These are phyloP conservation scores for Pogostemon cablin DNA, from an alignment of 257 asterid genomes.

Conservation along the genomic window DNA sequence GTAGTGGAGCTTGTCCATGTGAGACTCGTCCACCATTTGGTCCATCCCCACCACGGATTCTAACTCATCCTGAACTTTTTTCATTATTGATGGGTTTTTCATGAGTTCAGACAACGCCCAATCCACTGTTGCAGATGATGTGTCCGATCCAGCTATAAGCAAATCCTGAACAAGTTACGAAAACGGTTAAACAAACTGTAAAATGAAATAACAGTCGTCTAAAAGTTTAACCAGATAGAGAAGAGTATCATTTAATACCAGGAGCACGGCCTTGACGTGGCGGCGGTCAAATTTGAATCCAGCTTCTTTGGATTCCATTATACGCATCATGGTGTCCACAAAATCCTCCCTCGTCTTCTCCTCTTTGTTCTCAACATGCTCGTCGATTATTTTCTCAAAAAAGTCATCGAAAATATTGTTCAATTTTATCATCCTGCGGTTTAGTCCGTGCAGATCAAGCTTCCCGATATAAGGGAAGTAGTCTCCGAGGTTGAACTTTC, in stretches of 20 bases:
- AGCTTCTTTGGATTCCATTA: slow-evolving; percentile 45
- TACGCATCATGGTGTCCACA: slow-evolving; percentile 41
- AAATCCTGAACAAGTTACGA: slow-evolving; percentile 24
- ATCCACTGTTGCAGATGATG: slow-evolving; percentile 21
- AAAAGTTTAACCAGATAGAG: no score
- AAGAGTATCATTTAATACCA: slow-evolving; percentile 30
- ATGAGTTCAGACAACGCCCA: slow-evolving; percentile 32
- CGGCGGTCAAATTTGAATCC: slow-evolving; percentile 44
- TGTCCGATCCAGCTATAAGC: slow-evolving; percentile 30
- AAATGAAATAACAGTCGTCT: no score
- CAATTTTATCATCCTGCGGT: slow-evolving; percentile 25
- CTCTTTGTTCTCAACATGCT: slow-evolving; percentile 34
- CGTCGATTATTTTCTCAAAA: slow-evolving; percentile 47
- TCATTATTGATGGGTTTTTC: slow-evolving; percentile 3
- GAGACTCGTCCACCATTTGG: slow-evolving; percentile 34
- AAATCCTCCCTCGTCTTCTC: slow-evolving; percentile 31
- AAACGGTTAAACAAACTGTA: background rate
- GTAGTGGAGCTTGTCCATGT: slow-evolving; percentile 36
- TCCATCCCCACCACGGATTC: slow-evolving; percentile 28
- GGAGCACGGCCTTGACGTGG: slow-evolving; percentile 47
- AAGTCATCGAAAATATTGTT: slow-evolving; percentile 38
- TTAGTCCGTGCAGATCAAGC: slow-evolving; percentile 47
- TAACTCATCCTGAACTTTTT: slow-evolving; percentile 34
- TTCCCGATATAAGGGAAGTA: slow-evolving; percentile 40
- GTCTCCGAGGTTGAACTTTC: slow-evolving; percentile 40